Conservation (phyloP, 2,329 filamentous ascomycete genomes). For the Ophiostoma sp. region DNA sequence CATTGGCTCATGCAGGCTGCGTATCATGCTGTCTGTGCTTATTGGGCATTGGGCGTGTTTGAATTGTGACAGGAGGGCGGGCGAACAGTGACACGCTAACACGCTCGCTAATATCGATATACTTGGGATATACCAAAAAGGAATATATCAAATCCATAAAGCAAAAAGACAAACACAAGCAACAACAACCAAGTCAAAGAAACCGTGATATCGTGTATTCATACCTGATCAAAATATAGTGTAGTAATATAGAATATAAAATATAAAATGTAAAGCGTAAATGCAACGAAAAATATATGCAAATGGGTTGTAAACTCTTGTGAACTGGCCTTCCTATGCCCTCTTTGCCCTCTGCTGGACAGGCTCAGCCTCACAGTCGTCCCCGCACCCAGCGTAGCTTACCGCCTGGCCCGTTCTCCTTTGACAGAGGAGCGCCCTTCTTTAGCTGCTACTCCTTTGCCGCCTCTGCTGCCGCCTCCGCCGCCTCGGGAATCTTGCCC, state of each 20-base stretch:
- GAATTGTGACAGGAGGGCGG: too few species aligned
- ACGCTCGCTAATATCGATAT: too few species aligned
- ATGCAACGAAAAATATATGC: background rate
- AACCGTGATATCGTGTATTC: slow-evolving; percentile 9
- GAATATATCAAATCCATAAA: background rate
- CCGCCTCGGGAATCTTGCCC: slow-evolving; percentile 42
- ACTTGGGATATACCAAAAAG: too few species aligned
- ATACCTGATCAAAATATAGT: background rate
- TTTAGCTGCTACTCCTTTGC: slow-evolving; percentile 7
- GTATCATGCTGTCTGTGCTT: background rate
- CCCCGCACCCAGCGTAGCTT: background rate
- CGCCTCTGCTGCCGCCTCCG: background rate
- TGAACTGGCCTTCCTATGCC: too few species aligned
- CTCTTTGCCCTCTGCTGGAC: too few species aligned
- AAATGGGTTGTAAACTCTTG: background rate
- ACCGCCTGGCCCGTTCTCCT: background rate
- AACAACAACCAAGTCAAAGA: background rate
- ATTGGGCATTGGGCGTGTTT: too few species aligned
- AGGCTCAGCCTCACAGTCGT: background rate
- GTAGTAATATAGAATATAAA: background rate
- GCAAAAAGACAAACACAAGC: background rate
- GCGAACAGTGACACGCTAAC: too few species aligned
- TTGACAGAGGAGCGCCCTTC: background rate
- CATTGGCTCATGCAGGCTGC: background rate
- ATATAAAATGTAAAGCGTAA: background rate